Evolutionary conservation across 2,329 filamentous ascomycete genomes (phyloP).

Genomic region (Tolypocladium paradoxum): DNA sequence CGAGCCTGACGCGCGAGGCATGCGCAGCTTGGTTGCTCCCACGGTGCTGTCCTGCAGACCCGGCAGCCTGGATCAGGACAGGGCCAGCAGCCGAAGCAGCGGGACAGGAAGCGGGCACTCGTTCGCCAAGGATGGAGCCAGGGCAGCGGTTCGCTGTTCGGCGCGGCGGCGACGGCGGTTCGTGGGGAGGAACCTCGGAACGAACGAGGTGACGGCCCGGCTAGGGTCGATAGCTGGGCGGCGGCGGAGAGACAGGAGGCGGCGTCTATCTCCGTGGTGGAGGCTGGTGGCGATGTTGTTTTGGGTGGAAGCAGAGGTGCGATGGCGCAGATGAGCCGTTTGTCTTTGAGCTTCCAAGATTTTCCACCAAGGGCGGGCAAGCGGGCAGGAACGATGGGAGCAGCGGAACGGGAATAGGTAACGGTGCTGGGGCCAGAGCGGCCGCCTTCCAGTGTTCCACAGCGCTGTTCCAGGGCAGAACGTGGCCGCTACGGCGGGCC

Average conservation of each 20-base stretch:
- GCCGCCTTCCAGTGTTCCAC: too few relatives aligned
- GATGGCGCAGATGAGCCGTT: neutral
- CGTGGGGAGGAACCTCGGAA: neutral
- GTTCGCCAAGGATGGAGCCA: constrained; percentile 3
- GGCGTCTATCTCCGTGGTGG: neutral
- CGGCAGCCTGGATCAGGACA: constrained; percentile 21
- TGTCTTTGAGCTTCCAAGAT: neutral
- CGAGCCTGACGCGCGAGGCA: constrained; percentile 50
- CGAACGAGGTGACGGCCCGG: neutral
- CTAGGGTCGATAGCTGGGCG: neutral
- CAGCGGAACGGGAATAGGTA: constrained; percentile 12
- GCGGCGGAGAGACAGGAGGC: neutral
- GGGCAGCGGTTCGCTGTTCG: constrained; percentile 4
- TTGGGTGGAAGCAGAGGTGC: neutral
- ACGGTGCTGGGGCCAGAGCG: neutral
- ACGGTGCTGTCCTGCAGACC: constrained; percentile 22
- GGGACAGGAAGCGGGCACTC: constrained; percentile 11
- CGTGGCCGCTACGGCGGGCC: neutral
- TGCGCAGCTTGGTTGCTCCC: constrained; percentile 32
- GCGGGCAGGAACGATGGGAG: constrained; percentile 3
- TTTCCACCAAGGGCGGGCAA: neutral
- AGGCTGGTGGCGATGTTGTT: neutral
- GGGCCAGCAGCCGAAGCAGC: constrained; percentile 21
- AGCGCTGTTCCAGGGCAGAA: neutral
- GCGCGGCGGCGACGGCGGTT: neutral